Percentiles rank a stretch among this genome's conserved stretches.
Conservation (phyloP, 83 land plant genomes). For the Picea engelmannii region DNA sequence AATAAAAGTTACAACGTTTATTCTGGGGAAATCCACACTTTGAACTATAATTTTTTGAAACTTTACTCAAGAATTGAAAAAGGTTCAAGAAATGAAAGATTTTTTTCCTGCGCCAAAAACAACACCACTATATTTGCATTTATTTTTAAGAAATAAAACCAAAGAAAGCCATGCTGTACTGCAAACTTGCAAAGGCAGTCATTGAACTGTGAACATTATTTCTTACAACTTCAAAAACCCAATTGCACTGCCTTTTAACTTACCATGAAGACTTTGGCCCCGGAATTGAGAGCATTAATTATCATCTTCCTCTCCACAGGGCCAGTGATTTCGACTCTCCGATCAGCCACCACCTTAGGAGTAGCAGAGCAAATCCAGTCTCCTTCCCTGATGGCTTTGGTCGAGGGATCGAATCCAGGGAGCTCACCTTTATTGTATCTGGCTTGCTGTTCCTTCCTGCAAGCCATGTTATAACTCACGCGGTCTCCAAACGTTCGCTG, state of each 20-base stretch:
- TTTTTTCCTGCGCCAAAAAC: too few relatives aligned
- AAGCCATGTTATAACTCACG: slow-evolving; percentile 72
- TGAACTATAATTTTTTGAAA: background rate
- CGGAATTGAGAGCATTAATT: slow-evolving; percentile 95
- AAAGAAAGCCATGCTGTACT: background rate
- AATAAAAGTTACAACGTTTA: background rate
- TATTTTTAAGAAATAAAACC: too few relatives aligned
- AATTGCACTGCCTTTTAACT: background rate
- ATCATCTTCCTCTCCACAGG: slow-evolving; percentile 95
- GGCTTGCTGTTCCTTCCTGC: slow-evolving; percentile 74
- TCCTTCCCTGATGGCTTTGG: slow-evolving; percentile 65
- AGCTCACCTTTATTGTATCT: slow-evolving; percentile 71
- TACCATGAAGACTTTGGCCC: slow-evolving; percentile 97
- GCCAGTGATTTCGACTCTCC: slow-evolving; percentile 92
- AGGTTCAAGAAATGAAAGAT: too few relatives aligned
- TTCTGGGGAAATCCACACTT: background rate
- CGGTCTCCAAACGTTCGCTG: slow-evolving; percentile 74
- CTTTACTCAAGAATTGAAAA: too few relatives aligned
- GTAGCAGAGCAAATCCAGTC: slow-evolving; percentile 73
- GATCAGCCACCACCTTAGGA: slow-evolving; percentile 85
- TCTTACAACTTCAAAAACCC: too few relatives aligned
- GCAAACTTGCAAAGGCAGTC: background rate
- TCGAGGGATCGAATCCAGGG: slow-evolving; percentile 89
- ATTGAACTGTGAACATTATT: background rate
- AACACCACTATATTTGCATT: too few relatives aligned